Evolutionary conservation across 495 filamentous ascomycete genomes (phyloP).

Genomic region (Aspergillus egyptiacus): DNA sequence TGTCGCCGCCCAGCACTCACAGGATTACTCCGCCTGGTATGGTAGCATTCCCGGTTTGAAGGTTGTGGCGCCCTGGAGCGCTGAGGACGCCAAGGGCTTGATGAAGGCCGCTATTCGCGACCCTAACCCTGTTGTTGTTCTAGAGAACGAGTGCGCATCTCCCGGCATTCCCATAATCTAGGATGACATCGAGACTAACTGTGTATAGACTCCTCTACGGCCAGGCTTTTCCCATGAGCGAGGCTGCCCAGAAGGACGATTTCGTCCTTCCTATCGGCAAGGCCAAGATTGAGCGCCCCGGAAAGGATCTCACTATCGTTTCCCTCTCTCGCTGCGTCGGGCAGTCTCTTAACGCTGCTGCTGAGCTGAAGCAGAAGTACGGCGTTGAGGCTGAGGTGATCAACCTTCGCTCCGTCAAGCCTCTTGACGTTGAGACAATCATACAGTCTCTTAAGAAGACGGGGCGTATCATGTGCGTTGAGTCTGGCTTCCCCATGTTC

Average conservation of each 20-base stretch:
- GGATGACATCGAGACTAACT: conserved; percentile 17
- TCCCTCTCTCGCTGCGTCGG: conserved; percentile 92
- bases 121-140: conserved; percentile 89
- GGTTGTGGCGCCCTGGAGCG: conserved; percentile 90
- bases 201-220: conserved; percentile 75
- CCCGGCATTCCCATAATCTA: background rate
- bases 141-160: conserved; percentile 81
- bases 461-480: conserved; percentile 80
- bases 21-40: conserved; percentile 98
- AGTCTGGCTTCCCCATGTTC: conserved; percentile 93
- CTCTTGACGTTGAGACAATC: conserved; percentile 89
- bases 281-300: conserved; percentile 94
- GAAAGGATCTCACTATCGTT: conserved; percentile 94
- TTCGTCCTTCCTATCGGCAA: conserved; percentile 96
- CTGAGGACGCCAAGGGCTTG: conserved; percentile 96
- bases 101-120: conserved; percentile 97
- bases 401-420: conserved; percentile 96
- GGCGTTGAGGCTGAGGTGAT: conserved; percentile 94
- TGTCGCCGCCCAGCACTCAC: conserved; percentile 95
- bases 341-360: conserved; percentile 81
- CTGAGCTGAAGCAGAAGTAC: conserved; percentile 88
- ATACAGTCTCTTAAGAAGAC: conserved; percentile 98
- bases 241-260: conserved; percentile 88
- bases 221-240: conserved; percentile 89
- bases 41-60: conserved; percentile 96